Conservation (phyloP, 306 rosid genomes). For the Malus fusca region DNA sequence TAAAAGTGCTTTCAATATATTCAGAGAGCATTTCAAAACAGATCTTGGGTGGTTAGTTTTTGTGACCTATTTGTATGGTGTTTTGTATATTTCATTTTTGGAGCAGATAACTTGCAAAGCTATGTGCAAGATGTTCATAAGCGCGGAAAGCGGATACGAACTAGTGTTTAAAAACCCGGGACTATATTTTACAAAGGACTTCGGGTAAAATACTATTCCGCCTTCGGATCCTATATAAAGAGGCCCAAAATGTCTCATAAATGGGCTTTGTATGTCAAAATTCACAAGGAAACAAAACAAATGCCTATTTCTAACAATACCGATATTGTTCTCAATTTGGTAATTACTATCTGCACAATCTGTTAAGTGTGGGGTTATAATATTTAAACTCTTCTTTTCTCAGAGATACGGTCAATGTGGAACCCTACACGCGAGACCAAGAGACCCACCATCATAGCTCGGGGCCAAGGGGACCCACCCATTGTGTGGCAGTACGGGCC, state of each 20-base stretch:
- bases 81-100: not conserved
- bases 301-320: too few species aligned
- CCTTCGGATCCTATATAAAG: not conserved
- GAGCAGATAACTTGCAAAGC: slow-evolving; percentile 71
- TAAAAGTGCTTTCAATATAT: not conserved
- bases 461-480: too few species aligned
- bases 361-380: too few species aligned
- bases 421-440: too few species aligned
- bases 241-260: not conserved
- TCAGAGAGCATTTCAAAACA: not conserved
- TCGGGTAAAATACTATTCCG: slow-evolving; percentile 31
- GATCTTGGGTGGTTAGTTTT: not conserved
- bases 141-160: slow-evolving; percentile 42
- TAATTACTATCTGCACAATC: too few species aligned
- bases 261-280: not conserved
- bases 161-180: slow-evolving; percentile 44
- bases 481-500: too few species aligned
- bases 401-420: too few species aligned
- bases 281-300: too few species aligned
- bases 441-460: too few species aligned
- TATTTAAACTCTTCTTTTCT: too few species aligned
- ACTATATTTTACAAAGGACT: slow-evolving; percentile 71
- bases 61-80: not conserved
- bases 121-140: slow-evolving; percentile 72
- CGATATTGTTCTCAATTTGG: too few species aligned